phyloP scores from a whole-genome alignment of 75 land plant genomes.

The Pseudotsuga menziesii region DNA sequence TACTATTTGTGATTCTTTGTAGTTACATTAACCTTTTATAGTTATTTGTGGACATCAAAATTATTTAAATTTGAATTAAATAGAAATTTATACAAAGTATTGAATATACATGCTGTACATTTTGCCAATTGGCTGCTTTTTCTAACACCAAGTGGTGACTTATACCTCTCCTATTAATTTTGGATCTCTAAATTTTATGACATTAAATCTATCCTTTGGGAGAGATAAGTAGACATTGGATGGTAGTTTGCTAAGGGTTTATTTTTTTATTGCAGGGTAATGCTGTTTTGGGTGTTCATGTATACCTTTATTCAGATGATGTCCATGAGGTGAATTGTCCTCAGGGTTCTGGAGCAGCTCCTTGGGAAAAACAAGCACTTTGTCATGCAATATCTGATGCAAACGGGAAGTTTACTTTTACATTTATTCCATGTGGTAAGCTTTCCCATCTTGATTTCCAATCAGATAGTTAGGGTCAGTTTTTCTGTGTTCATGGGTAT shows the following conservation, averaged over 20 bases:
- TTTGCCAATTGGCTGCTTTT: too few relatives aligned
- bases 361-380: conserved; percentile 53
- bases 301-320: conserved; percentile 83
- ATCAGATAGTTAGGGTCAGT: background rate
- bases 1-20: too few relatives aligned
- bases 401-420: conserved; percentile 76
- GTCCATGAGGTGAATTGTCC: conserved; percentile 68
- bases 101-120: too few relatives aligned
- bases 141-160: too few relatives aligned
- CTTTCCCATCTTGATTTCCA: background rate
- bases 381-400: conserved; percentile 92
- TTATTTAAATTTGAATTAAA: too few relatives aligned
- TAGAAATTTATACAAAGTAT: too few relatives aligned
- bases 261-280: conserved; percentile 60
- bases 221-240: too few relatives aligned
- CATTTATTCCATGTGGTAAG: conserved; percentile 80
- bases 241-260: background rate
- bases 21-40: too few relatives aligned
- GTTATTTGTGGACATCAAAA: too few relatives aligned
- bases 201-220: too few relatives aligned
- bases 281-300: conserved; percentile 89
- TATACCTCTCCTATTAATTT: too few relatives aligned
- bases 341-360: conserved; percentile 57
- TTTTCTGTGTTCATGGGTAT: background rate
- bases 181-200: too few relatives aligned